These are phyloP conservation scores for Ogataea methanolica DNA, from an alignment of 805 yeast species.

Conservation along the genomic window DNA sequence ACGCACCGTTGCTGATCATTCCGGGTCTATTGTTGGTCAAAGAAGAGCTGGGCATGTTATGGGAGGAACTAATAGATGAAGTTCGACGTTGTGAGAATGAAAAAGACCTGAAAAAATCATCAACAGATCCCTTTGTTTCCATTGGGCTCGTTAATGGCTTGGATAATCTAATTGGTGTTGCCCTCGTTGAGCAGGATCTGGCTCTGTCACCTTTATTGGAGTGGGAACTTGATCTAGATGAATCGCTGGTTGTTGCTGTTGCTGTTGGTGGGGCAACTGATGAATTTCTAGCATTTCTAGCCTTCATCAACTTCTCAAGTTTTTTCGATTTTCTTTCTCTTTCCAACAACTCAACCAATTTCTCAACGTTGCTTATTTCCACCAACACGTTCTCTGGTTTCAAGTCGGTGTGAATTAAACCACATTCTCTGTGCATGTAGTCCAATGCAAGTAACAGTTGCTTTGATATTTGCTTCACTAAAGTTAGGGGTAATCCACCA, in stretches of 20 bases:
- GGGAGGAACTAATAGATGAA: conserved; percentile 14
- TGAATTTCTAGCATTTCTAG: conserved; percentile 17
- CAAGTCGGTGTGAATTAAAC: conserved; percentile 68
- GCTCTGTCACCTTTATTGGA: conserved; percentile 13
- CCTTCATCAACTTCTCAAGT: conserved; percentile 16
- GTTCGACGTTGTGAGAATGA: conserved; percentile 27
- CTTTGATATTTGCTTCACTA: conserved; percentile 52
- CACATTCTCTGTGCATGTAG: conserved; percentile 56
- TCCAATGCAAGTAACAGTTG: conserved; percentile 54
- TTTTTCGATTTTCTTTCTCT: conserved; percentile 26
- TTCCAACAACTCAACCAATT: conserved; percentile 42
- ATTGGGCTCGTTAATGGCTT: conserved; percentile 47
- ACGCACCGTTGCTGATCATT: background rate
- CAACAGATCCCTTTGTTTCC: conserved; percentile 30
- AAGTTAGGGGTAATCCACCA: conserved; percentile 50
- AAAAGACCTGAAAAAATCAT: conserved; percentile 32
- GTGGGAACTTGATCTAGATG: background rate
- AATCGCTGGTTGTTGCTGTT: background rate
- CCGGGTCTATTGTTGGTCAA: background rate
- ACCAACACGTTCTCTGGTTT: conserved; percentile 69
- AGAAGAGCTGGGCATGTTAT: background rate
- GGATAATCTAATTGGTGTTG: conserved; percentile 24
- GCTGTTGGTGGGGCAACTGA: background rate
- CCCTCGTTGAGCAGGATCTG: conserved; percentile 10
- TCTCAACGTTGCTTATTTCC: conserved; percentile 51